These are phyloP conservation scores for Petunia secreta DNA, from an alignment of 257 asterid genomes.

Conservation along the genomic window DNA sequence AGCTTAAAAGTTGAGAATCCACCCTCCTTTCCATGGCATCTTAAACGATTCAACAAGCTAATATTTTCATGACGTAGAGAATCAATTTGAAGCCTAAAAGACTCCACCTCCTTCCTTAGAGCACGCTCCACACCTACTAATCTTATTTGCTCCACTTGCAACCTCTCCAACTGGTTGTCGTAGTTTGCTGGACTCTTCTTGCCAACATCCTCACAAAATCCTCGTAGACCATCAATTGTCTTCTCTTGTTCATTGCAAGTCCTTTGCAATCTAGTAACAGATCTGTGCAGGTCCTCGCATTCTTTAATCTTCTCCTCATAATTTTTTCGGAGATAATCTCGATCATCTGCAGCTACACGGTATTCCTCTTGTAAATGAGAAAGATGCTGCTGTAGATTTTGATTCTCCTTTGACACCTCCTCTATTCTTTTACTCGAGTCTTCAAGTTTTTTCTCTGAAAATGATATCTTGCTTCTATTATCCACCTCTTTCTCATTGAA, in stretches of 20 bases:
- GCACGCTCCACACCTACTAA: constrained; percentile 85
- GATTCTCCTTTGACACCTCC: constrained; percentile 60
- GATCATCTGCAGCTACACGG: constrained; percentile 69
- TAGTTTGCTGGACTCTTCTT: constrained; percentile 52
- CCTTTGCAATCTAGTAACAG: constrained; percentile 77
- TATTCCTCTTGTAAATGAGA: constrained; percentile 63
- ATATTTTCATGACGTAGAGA: constrained; percentile 89
- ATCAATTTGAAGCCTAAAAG: constrained; percentile 66
- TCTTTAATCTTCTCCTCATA: constrained; percentile 73
- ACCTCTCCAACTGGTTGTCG: constrained; percentile 62
- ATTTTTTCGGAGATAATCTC: constrained; percentile 67
- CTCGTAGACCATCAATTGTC: constrained; percentile 83
- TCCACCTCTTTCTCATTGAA: constrained; percentile 67
- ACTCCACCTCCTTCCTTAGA: constrained; percentile 91
- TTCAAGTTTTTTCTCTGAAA: constrained; percentile 64
- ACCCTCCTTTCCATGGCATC: constrained; percentile 61
- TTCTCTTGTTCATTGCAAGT: constrained; percentile 87
- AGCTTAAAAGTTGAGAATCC: constrained; percentile 71
- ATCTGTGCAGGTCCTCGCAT: constrained; percentile 85
- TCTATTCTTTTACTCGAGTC: constrained; percentile 55
- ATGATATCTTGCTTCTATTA: constrained; percentile 45
- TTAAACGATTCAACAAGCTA: constrained; percentile 77
- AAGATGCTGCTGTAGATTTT: constrained; percentile 54
- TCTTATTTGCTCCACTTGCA: constrained; percentile 78
- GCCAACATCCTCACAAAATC: constrained; percentile 76